A percentile compares a stretch with the other conserved stretches of the same genome.
These are phyloP conservation scores for Sordariomycetes sp. DNA, from an alignment of 2,329 filamentous ascomycete species.

Conservation along the genomic window DNA sequence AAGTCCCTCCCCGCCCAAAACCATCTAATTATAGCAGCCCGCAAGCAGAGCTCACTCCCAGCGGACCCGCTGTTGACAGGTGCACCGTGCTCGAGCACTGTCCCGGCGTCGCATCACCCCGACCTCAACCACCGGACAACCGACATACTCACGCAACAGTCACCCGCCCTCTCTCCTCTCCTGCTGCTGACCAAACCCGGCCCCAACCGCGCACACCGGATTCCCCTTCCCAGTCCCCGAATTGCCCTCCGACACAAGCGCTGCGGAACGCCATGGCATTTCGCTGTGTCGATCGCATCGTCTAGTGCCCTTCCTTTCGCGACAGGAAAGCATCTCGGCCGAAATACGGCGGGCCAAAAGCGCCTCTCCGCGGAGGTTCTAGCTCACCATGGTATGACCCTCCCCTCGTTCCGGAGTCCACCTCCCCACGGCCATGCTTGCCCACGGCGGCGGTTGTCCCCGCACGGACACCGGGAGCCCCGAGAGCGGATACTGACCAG, in stretches of 20 bases:
- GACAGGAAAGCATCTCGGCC: neutral
- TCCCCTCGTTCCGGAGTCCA: neutral
- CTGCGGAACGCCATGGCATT: slow-evolving; percentile 1
- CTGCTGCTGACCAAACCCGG: neutral
- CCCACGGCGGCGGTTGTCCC: neutral
- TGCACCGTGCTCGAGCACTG: neutral
- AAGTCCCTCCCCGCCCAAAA: neutral
- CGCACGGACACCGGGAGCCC: neutral
- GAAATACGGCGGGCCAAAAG: neutral
- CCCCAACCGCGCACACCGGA: too few species aligned
- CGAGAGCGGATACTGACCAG: neutral
- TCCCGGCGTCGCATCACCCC: neutral
- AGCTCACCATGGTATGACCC: neutral
- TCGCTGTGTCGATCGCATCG: neutral
- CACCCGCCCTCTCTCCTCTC: neutral
- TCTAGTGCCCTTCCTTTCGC: neutral
- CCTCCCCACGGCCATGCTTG: neutral
- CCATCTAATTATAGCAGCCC: neutral
- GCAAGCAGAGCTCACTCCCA: neutral
- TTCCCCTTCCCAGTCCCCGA: neutral
- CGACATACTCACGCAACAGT: neutral
- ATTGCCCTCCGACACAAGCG: neutral
- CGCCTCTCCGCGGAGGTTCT: neutral
- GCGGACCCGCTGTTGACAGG: neutral
- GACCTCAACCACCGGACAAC: neutral